These are phyloP conservation scores for Trichoderma sp. DNA, from an alignment of 2,329 filamentous ascomycete species.

Conservation along the genomic window DNA sequence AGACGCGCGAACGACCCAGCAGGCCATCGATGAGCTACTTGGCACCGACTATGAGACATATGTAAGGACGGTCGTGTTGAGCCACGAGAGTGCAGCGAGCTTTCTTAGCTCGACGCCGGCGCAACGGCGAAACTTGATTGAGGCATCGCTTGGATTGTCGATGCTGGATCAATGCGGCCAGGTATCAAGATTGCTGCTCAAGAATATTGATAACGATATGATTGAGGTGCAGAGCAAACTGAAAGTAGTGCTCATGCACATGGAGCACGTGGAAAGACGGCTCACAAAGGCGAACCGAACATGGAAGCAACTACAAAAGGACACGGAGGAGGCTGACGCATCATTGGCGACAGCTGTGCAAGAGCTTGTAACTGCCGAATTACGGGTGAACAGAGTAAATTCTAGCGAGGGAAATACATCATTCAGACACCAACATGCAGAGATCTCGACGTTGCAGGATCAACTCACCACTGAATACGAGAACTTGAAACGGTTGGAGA, in stretches of 20 bases:
- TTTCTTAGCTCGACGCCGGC: slow-evolving; percentile 22
- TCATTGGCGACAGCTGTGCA: slow-evolving; percentile 2
- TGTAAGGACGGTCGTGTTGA: slow-evolving; percentile 23
- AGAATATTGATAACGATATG: not conserved
- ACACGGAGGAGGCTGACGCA: not conserved
- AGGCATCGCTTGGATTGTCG: slow-evolving; percentile 24
- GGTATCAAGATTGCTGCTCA: slow-evolving; percentile 19
- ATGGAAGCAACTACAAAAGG: not conserved
- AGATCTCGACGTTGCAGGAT: slow-evolving; percentile 13
- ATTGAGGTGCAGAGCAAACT: not conserved
- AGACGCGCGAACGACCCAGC: slow-evolving; percentile 18
- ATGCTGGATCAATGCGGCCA: slow-evolving; percentile 22
- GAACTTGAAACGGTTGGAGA: slow-evolving; percentile 4
- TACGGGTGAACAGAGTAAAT: not conserved
- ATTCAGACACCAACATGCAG: not conserved
- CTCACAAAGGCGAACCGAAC: not conserved
- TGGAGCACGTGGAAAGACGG: not conserved
- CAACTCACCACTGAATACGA: not conserved
- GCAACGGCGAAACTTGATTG: slow-evolving; percentile 22
- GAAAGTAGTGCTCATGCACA: not conserved
- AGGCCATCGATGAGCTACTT: slow-evolving; percentile 24
- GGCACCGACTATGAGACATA: slow-evolving; percentile 25
- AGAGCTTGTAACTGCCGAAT: not conserved
- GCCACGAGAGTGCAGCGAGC: slow-evolving; percentile 25
- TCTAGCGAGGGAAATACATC: too few species aligned